Percentiles rank a stretch among this genome's conserved stretches.
phyloP scores from a whole-genome alignment of 1,284 basidiomycete genomes.

The Xerocomus nothofagi region DNA sequence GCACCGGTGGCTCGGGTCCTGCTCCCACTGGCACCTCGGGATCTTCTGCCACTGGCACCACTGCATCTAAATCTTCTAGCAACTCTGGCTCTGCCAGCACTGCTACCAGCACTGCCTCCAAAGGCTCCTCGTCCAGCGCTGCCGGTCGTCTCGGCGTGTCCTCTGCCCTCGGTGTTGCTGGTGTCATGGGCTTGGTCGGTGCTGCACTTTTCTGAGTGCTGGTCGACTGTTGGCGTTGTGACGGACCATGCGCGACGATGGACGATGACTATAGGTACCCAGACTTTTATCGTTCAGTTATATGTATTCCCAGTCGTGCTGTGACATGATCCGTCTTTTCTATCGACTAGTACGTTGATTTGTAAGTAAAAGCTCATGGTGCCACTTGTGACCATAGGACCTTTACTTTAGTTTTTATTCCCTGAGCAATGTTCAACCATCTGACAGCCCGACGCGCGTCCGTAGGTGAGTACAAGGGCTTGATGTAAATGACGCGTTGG shows the following conservation, averaged over 20 bases:
- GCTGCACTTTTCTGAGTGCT: conserved; percentile 44
- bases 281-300: conserved; percentile 15
- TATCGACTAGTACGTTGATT: conserved; percentile 19
- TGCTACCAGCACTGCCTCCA: too few species aligned
- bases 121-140: conserved; percentile 20
- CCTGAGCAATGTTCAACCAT: not conserved
- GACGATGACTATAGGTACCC: conserved; percentile 12
- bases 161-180: conserved; percentile 42
- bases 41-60: not conserved
- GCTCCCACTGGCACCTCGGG: conserved; percentile 16
- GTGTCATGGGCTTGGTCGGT: conserved; percentile 49
- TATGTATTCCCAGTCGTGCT: conserved; percentile 21
- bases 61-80: not conserved
- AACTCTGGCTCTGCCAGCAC: too few species aligned
- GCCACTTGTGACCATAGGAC: not conserved
- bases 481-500: too few species aligned
- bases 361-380: conserved; percentile 16
- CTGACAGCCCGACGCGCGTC: not conserved
- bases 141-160: conserved; percentile 34
- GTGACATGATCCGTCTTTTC: conserved; percentile 11
- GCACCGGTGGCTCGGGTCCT: conserved; percentile 2
- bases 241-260: conserved; percentile 16
- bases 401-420: not conserved
- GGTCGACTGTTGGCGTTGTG: not conserved
- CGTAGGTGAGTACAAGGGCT: not conserved